These are phyloP conservation scores for Phytophthora palmivora DNA, from an alignment of 352 stramenopile genomes.

Conservation along the genomic window DNA sequence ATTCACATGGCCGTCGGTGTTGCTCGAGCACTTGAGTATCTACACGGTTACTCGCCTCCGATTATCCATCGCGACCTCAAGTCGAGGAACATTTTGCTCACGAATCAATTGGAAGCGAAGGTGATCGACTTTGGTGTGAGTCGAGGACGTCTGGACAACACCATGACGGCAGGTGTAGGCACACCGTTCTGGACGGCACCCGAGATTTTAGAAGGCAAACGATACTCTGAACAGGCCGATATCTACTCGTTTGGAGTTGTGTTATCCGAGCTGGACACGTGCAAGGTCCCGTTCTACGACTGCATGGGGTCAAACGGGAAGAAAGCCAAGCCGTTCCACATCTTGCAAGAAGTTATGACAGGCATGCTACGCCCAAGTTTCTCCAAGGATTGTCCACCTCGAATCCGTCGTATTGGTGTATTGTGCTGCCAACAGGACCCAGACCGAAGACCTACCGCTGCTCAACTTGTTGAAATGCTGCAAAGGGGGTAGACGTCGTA, in stretches of 20 bases:
- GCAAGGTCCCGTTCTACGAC: slow-evolving; percentile 37
- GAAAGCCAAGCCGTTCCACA: slow-evolving; percentile 52
- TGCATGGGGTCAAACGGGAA: slow-evolving; percentile 8
- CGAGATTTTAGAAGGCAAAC: slow-evolving; percentile 61
- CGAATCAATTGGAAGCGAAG: slow-evolving; percentile 36
- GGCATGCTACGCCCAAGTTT: slow-evolving; percentile 56
- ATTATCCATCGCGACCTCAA: slow-evolving; percentile 63
- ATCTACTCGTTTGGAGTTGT: slow-evolving; percentile 77
- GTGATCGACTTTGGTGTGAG: slow-evolving; percentile 63
- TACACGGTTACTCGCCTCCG: slow-evolving; percentile 41
- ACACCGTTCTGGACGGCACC: slow-evolving; percentile 68
- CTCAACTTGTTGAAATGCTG: slow-evolving; percentile 26
- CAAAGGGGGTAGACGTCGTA: slow-evolving; percentile 18
- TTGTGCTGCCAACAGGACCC: slow-evolving; percentile 53
- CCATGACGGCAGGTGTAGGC: slow-evolving; percentile 52
- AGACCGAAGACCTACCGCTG: slow-evolving; percentile 27
- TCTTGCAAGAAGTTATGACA: slow-evolving; percentile 50
- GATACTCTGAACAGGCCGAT: slow-evolving; percentile 65
- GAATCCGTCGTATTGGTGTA: slow-evolving; percentile 43
- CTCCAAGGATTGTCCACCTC: slow-evolving; percentile 44
- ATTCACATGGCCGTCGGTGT: slow-evolving; percentile 45
- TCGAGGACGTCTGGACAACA: slow-evolving; percentile 32
- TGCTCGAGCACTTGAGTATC: slow-evolving; percentile 45
- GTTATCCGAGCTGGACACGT: slow-evolving; percentile 53
- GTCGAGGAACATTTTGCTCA: slow-evolving; percentile 53